Evolutionary conservation across 805 yeast species (phyloP), one percentile per base, ranked within the genome.

Genomic region (Saturnispora sanitii): DNA sequence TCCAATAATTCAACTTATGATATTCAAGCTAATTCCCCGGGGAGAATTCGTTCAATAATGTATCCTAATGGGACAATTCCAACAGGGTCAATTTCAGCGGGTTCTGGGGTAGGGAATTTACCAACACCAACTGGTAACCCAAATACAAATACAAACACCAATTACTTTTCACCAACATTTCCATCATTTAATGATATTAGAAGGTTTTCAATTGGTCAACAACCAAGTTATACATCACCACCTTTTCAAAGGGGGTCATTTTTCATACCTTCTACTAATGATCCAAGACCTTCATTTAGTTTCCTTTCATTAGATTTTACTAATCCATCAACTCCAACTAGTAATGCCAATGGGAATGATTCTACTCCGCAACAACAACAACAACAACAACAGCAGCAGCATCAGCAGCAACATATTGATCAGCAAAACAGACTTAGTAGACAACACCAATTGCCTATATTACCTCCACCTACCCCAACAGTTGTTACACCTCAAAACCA

Each of bases 241-340:
- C 31, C 21, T 11, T 26, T 25, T 25, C 15, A 20, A 25, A 15
- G 31, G 3, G 31, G 31, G 8, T 18, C 26, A 8, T 25, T 35
- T n/a, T 9, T 25, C 8, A 27, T 35, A 2, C 31, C 31, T 9
- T 7, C 15, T 25, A 17, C 15, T 8, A 35, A 17, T 17, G 38
- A 27, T 4, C 38, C 30, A 35, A 13, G 38, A 7, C 38, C 38
- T 8, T 25, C 31, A 5, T 35, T 35, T 19, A 35, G 38, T 25
- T 35, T 35, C 13, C 17, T 35, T 6, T 25, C 38, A 6, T 20
- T 35, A 8, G 38, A 35, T 27, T 25, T 35, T 17, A 35, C 30
- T 11, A 35, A 26, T 19, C 38, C 38, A 11, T 25, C 38, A 18
- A 35, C 38, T 18, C 38, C 38, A 3, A 25, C n/a, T 18, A n/a